Base-by-base conservation (phyloP, 2,329 filamentous ascomycete genomes). In the Neocatenulostroma microsporum region DNA sequence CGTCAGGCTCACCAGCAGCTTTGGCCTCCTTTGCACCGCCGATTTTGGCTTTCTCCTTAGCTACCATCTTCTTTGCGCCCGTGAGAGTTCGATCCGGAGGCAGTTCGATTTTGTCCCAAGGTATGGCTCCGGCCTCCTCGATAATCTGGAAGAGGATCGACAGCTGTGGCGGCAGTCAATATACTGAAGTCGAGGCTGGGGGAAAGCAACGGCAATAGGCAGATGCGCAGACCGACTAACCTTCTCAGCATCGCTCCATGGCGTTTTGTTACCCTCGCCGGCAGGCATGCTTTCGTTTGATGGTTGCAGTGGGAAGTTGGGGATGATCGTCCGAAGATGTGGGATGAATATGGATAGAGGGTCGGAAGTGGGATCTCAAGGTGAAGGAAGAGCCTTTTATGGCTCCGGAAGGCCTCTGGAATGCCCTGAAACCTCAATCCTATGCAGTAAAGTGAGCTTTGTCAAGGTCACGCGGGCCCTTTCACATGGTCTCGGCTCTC, bases 171-270 rank as follows among this genome's bases (percentile, higher is more conserved):
- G 18, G 12, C 5, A 29, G 34, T 40, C n/a, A n/a, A n/a, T n/a
- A n/a, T n/a, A n/a, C n/a, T n/a, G n/a, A n/a, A n/a, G n/a, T n/a
- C n/a, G 10, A 36, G 26, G 26, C 26, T 9, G 26, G 10, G 29
- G 18, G 26, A n/a, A 14, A 9, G 20, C 6, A 15, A n/a, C 12
- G 13, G 8, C 12, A 11, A 9, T 10, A 9, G 20, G 24, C 28
- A 24, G 27, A 14, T 15, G 21, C 19, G 19, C 25, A 24, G 14
- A 13, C 30, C 5, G n/a, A 33, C 29, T 29, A 30, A 54, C 54
- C 51, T 56, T 57, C 37, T 58, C 53, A 12, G 40, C 38, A n/a
- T 57, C 55, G 32, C 47, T 56, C 54, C 55, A 57, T 48, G 21
- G 35, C 38, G 4, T 50, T 44, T 33, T 53, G 39, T 28, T 50